Evolutionary conservation across 164 flowering plant genomes (phyloP).

Genomic region (Tetracentron sinense): DNA sequence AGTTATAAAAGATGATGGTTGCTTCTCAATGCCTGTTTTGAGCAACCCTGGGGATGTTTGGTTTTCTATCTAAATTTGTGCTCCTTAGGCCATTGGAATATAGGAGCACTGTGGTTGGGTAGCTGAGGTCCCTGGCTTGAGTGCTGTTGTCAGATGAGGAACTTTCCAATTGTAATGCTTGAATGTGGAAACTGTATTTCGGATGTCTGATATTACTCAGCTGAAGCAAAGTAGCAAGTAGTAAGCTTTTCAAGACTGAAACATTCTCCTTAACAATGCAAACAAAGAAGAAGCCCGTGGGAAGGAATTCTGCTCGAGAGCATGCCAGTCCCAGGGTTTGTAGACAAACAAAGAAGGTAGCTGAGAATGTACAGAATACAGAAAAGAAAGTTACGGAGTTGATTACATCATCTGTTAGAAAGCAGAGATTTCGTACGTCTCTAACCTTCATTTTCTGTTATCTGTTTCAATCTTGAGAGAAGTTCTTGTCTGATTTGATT

Average conservation of each 20-base stretch:
- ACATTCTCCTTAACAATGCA: slow-evolving; percentile 40
- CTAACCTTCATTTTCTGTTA: neutral
- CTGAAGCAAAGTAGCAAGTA: slow-evolving; percentile 8
- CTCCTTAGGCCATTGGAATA: neutral
- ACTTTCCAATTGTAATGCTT: neutral
- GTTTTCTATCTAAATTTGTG: neutral
- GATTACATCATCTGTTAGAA: slow-evolving; percentile 80
- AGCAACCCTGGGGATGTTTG: neutral
- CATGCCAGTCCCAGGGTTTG: slow-evolving; percentile 46
- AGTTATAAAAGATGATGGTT: neutral
- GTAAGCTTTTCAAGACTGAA: slow-evolving; percentile 8
- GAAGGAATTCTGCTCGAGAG: slow-evolving; percentile 48
- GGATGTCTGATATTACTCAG: neutral
- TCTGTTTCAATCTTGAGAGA: neutral
- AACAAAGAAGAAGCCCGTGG: slow-evolving; percentile 57
- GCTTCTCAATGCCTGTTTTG: neutral
- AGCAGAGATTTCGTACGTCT: slow-evolving; percentile 47
- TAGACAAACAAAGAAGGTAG: slow-evolving; percentile 49
- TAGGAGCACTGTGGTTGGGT: neutral
- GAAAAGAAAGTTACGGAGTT: slow-evolving; percentile 58
- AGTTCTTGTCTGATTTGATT: neutral
- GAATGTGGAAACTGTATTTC: neutral
- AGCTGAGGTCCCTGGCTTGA: neutral
- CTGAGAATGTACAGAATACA: slow-evolving; percentile 42
- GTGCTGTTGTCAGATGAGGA: neutral